Conservation (phyloP, 352 stramenopile genomes). For the Bremia lactucae region DNA sequence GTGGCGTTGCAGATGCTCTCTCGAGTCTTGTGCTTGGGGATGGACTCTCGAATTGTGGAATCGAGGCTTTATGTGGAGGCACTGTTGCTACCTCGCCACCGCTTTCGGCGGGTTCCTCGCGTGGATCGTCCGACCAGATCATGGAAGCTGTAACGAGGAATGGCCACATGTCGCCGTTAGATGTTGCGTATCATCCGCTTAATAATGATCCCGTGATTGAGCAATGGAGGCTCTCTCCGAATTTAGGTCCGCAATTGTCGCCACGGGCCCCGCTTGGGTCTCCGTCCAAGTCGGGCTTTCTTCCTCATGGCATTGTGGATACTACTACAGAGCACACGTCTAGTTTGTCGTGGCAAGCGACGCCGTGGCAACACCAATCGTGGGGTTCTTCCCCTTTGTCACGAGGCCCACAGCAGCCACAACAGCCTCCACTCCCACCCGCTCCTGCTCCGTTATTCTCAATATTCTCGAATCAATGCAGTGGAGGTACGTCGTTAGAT, state of each 20-base stretch:
- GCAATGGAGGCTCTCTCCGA: conserved; percentile 69
- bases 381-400: conserved; percentile 33
- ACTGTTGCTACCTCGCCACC: conserved; percentile 29
- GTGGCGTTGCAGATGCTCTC: conserved; percentile 52
- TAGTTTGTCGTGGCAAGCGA: conserved; percentile 40
- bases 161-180: conserved; percentile 41
- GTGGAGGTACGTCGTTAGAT: conserved; percentile 15
- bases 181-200: conserved; percentile 38
- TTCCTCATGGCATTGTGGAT: conserved; percentile 30
- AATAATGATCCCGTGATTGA: conserved; percentile 61
- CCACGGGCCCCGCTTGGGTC: conserved; percentile 35
- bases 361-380: conserved; percentile 44
- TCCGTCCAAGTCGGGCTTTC: conserved; percentile 34
- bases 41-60: conserved; percentile 11
- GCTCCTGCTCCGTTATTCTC: conserved; percentile 41
- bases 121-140: conserved; percentile 43
- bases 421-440: conserved; percentile 29
- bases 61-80: conserved; percentile 8
- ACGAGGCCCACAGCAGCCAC: conserved; percentile 16
- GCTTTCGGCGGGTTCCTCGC: conserved; percentile 40
- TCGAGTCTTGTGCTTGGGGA: conserved; percentile 61
- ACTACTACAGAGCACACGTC: conserved; percentile 16
- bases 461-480: conserved; percentile 40
- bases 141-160: conserved; percentile 26
- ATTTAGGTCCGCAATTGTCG: conserved; percentile 27